phyloP scores from a whole-genome alignment of 2,329 filamentous ascomycete species.

The Pseudopyrenochaeta lycopersici region DNA sequence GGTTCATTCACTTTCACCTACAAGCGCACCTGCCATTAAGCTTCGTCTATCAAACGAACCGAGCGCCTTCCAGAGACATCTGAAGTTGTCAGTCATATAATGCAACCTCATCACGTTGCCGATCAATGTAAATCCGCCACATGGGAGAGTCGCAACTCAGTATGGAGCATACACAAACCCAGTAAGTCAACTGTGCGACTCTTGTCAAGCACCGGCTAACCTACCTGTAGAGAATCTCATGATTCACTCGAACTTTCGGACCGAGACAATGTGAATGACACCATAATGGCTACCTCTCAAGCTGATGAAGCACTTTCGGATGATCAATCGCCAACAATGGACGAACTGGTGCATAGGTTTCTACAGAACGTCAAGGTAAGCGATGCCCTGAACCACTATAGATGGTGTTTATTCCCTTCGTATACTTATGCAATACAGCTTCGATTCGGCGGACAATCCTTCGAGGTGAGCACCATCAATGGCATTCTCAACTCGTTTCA shows the following conservation, averaged over 20 bases:
- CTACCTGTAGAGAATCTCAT: background rate
- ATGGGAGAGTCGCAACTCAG: background rate
- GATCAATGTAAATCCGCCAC: background rate
- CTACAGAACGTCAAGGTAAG: conserved; percentile 31
- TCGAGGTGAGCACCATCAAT: conserved; percentile 22
- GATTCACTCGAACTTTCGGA: background rate
- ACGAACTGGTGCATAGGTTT: conserved; percentile 22
- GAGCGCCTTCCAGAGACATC: conserved; percentile 1
- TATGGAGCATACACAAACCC: background rate
- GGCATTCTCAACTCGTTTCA: conserved; percentile 28
- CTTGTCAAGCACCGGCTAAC: background rate
- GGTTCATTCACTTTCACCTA: conserved; percentile 11
- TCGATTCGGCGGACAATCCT: conserved; percentile 34
- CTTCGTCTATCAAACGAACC: conserved; percentile 1
- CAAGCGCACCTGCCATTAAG: conserved; percentile 6
- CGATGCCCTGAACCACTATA: no score
- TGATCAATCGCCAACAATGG: background rate
- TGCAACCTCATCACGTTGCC: background rate
- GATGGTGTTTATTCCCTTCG: background rate
- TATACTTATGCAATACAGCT: conserved; percentile 15
- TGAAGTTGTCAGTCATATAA: background rate
- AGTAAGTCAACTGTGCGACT: background rate
- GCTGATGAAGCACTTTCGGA: background rate
- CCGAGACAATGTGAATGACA: background rate
- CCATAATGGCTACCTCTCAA: background rate